Evolutionary conservation across 805 yeast species (phyloP).

Genomic region (Saccharomycopsis fodiens): DNA sequence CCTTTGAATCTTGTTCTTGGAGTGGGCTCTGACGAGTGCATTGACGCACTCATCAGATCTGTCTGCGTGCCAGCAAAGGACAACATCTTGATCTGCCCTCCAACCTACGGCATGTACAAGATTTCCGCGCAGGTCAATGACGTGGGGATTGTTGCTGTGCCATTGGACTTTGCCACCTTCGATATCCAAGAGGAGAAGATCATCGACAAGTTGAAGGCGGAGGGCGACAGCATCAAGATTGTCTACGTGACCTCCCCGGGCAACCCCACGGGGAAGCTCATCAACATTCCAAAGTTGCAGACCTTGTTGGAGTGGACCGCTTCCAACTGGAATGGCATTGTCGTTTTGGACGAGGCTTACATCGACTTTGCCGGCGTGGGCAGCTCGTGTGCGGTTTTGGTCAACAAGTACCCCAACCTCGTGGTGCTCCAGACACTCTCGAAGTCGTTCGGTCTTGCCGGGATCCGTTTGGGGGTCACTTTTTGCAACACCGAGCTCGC

Average conservation of each 20-base stretch:
- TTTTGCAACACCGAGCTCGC: conserved; percentile 57
- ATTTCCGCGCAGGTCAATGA: conserved; percentile 90
- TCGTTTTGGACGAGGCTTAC: conserved; percentile 92
- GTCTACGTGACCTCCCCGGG: conserved; percentile 92
- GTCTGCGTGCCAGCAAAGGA: conserved; percentile 77
- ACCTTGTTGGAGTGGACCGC: conserved; percentile 33
- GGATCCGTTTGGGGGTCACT: conserved; percentile 82
- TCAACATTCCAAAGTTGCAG: conserved; percentile 43
- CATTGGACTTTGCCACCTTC: conserved; percentile 60
- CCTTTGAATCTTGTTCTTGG: conserved; percentile 81
- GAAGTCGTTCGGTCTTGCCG: conserved; percentile 94
- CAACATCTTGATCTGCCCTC: conserved; percentile 81
- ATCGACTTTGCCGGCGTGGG: conserved; percentile 72
- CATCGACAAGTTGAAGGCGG: conserved; percentile 42
- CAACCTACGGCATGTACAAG: conserved; percentile 96
- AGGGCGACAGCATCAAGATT: conserved; percentile 54
- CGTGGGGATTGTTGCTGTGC: conserved; percentile 67
- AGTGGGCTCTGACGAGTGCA: conserved; percentile 95
- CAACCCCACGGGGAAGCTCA: conserved; percentile 78
- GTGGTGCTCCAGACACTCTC: conserved; percentile 89
- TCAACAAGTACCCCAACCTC: conserved; percentile 71
- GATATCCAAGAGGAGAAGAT: conserved; percentile 54
- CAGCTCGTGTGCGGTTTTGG: conserved; percentile 69
- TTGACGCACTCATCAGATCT: conserved; percentile 81
- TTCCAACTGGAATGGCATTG: conserved; percentile 60